Evolutionary conservation across 441 rosid genomes (phyloP).

Genomic region (Gossypium schwendimanii): DNA sequence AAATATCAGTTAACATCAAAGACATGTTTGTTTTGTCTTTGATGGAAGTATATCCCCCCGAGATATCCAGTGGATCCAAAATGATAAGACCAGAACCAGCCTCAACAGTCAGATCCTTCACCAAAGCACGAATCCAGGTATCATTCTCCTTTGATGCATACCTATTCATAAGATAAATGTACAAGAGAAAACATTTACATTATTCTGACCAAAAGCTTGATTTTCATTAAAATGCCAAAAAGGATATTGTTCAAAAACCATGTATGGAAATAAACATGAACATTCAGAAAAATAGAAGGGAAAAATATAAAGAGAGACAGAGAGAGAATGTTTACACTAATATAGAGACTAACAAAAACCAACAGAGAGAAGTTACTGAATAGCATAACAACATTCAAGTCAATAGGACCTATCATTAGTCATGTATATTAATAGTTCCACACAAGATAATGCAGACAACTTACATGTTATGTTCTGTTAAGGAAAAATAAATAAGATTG

Average conservation of each 20-base stretch:
- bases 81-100: slow-evolving; percentile 96
- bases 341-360: not conserved
- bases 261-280: not conserved
- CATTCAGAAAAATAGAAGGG: not conserved
- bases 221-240: not conserved
- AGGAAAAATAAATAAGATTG: not conserved
- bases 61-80: slow-evolving; percentile 86
- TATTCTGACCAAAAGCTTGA: not conserved
- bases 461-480: not conserved
- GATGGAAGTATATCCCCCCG: slow-evolving; percentile 85
- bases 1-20: slow-evolving; percentile 75
- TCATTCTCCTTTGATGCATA: slow-evolving; percentile 94
- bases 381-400: not conserved
- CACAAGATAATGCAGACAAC: not conserved
- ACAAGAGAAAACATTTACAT: slow-evolving; percentile 11
- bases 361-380: not conserved
- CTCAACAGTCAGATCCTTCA: slow-evolving; percentile 85
- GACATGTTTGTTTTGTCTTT: slow-evolving; percentile 89
- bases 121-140: slow-evolving; percentile 80
- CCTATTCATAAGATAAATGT: slow-evolving; percentile 39
- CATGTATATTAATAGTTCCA: not conserved
- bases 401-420: not conserved
- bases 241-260: not conserved
- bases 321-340: not conserved
- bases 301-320: not conserved